Percentiles rank a stretch among this genome's conserved stretches.
phyloP scores from a whole-genome alignment of 257 asterid genomes.

The Linaria vulgaris region DNA sequence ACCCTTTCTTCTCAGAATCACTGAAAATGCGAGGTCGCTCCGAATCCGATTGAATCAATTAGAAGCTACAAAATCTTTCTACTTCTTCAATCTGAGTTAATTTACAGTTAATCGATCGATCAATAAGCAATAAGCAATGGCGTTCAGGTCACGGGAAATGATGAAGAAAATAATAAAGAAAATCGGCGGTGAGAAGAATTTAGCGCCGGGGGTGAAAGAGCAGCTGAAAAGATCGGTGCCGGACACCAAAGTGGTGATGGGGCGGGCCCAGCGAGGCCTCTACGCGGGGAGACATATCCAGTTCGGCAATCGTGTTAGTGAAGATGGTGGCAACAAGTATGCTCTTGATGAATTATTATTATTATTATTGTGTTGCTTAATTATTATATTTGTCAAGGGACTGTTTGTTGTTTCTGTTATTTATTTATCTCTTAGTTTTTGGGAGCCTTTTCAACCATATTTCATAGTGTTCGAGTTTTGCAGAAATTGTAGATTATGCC shows the following conservation, averaged over 20 bases:
- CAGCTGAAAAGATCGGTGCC: slow-evolving; percentile 63
- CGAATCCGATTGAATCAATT: no score
- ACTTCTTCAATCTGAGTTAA: no score
- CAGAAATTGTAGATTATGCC: no score
- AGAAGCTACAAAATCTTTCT: no score
- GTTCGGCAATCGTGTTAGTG: slow-evolving; percentile 87
- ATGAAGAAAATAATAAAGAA: slow-evolving; percentile 81
- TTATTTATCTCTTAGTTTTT: no score
- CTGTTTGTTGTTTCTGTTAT: no score
- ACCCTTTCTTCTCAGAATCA: no score
- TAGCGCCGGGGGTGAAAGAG: slow-evolving; percentile 65
- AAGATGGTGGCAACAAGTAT: slow-evolving; percentile 90
- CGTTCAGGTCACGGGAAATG: slow-evolving; percentile 78
- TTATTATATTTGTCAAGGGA: not conserved
- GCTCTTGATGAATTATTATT: not conserved
- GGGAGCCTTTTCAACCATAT: no score
- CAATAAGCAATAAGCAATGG: slow-evolving; percentile 37
- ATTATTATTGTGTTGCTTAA: not conserved
- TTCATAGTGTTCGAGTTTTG: no score
- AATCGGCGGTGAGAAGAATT: slow-evolving; percentile 74
- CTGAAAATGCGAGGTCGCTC: no score
- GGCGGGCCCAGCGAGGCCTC: slow-evolving; percentile 92
- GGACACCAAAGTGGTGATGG: slow-evolving; percentile 70
- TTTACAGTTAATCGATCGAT: no score
- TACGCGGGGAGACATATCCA: slow-evolving; percentile 92